Evolutionary conservation across 768 basidiomycete genomes (phyloP).

Genomic region (Dentipellis fragilis): DNA sequence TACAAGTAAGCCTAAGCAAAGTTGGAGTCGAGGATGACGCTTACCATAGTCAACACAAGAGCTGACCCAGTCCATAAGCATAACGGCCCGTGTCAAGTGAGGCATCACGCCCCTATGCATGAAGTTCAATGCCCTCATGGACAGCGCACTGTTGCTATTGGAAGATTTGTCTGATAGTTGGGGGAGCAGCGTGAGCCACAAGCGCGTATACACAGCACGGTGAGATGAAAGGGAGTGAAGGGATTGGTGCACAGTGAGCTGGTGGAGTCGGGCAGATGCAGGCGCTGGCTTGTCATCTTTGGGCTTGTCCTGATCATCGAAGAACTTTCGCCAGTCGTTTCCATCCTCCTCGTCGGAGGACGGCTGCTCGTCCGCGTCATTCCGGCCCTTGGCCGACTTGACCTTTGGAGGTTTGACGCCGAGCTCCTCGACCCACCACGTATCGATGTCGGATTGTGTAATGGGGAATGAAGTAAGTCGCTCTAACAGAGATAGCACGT

Average conservation of each 20-base stretch:
- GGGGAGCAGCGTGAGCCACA: constrained; percentile 71
- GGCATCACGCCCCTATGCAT: constrained; percentile 82
- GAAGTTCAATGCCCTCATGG: constrained; percentile 56
- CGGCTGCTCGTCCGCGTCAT: constrained; percentile 15
- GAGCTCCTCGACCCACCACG: constrained; percentile 74
- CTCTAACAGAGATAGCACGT: constrained; percentile 58
- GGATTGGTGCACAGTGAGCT: constrained; percentile 65
- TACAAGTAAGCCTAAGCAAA: not conserved
- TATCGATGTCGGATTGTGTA: constrained; percentile 51
- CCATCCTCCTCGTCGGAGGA: constrained; percentile 28
- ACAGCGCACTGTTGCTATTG: constrained; percentile 29
- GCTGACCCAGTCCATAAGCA: constrained; percentile 90
- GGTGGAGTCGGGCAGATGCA: constrained; percentile 38
- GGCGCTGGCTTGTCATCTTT: constrained; percentile 1
- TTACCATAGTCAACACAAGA: constrained; percentile 74
- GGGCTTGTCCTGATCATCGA: constrained; percentile 38
- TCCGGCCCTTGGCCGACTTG: constrained; percentile 27
- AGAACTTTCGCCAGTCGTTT: constrained; percentile 78
- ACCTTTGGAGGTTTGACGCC: constrained; percentile 43
- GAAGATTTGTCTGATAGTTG: constrained; percentile 28
- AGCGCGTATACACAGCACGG: constrained; percentile 66
- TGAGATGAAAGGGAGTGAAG: constrained; percentile 72
- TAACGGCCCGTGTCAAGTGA: constrained; percentile 63
- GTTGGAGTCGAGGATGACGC: constrained; percentile 14
- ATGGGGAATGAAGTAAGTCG: constrained; percentile 67